Conservation (phyloP, 2,329 filamentous ascomycete species). For the Penicillium sp. region DNA sequence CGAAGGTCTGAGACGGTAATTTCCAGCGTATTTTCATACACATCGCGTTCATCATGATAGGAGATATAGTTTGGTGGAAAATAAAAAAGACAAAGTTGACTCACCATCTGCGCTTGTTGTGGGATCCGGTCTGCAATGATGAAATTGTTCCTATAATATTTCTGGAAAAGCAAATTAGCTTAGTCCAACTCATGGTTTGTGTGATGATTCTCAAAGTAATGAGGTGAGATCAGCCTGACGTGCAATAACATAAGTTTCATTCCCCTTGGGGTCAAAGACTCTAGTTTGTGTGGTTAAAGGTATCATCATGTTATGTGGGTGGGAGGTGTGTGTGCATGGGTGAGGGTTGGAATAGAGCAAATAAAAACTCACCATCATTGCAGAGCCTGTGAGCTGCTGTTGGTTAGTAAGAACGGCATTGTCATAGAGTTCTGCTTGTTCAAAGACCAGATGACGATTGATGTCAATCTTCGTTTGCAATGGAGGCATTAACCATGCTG, state of each 20-base stretch:
- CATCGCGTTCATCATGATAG: constrained; percentile 57
- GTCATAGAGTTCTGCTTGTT: not conserved
- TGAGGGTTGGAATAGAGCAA: constrained; percentile 11
- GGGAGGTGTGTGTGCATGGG: constrained; percentile 22
- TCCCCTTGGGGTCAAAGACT: constrained; percentile 84
- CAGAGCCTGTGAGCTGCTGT: constrained; percentile 6
- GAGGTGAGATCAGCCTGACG: constrained; percentile 82
- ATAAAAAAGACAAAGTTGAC: constrained; percentile 27
- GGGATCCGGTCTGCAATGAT: not conserved
- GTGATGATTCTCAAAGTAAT: constrained; percentile 19
- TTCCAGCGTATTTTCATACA: constrained; percentile 74
- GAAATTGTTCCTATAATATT: constrained; percentile 6
- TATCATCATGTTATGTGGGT: constrained; percentile 73
- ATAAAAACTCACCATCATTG: constrained; percentile 32
- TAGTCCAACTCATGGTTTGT: constrained; percentile 12
- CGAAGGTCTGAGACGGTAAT: constrained; percentile 84
- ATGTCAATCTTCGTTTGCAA: constrained; percentile 10
- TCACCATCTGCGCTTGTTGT: constrained; percentile 24
- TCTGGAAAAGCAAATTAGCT: constrained; percentile 22
- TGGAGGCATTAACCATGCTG: constrained; percentile 22
- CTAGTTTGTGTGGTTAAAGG: constrained; percentile 78
- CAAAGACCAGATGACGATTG: not conserved
- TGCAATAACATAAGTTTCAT: constrained; percentile 80
- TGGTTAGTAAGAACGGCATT: constrained; percentile 1
- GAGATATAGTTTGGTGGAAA: constrained; percentile 33